Base-by-base conservation (phyloP, 2,329 filamentous ascomycete genomes). In the Fusarium kyushuense region DNA sequence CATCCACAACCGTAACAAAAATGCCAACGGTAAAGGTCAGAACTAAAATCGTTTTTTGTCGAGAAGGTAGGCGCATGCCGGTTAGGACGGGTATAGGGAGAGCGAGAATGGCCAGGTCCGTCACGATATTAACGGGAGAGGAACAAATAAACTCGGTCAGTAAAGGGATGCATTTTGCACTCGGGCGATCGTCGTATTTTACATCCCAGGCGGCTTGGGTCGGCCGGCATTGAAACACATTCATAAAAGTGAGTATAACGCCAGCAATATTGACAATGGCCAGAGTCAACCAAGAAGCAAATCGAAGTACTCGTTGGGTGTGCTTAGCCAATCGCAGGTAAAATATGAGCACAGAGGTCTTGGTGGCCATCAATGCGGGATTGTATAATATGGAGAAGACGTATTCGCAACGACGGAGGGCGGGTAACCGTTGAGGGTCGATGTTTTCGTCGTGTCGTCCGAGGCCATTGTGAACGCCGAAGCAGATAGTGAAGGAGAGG, bases 301-400 rank as follows among this genome's bases (percentile, higher is more conserved):
- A 87, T 61, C 91, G 89, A 69, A 97, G 90, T 49, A 94, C 83
- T 66, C 88, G 88, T 70, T 96, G 89, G 1, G 87, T 90, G 61
- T 93, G 92, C 72, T 90, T 91, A 27, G 93, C 92, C 47, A 97
- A 84, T 40, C 91, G 90, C 49, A 97, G 84, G 79, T 96, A 97
- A 79, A 97, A 97, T 54, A 96, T 85, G 59, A 97, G 84, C 72
- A 97, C 92, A n/a, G 93, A 96, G 0, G 92, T 94, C 80, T 97
- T 97, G 51, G 93, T 93, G 4, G 91, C 89, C 92, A 97, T 96
- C 57, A 97, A 84, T 5, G 92, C 91, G 14, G 94, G 94, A 75
- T 97, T 96, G 89, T 94, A 67, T 40, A 90, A 76, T 36, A 90
- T 83, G 9, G 87, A 89, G 72, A 90, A 89, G 58, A 84, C 84